Base-by-base conservation (phyloP, 2,329 filamentous ascomycete genomes). In the Phialophora expanda region DNA sequence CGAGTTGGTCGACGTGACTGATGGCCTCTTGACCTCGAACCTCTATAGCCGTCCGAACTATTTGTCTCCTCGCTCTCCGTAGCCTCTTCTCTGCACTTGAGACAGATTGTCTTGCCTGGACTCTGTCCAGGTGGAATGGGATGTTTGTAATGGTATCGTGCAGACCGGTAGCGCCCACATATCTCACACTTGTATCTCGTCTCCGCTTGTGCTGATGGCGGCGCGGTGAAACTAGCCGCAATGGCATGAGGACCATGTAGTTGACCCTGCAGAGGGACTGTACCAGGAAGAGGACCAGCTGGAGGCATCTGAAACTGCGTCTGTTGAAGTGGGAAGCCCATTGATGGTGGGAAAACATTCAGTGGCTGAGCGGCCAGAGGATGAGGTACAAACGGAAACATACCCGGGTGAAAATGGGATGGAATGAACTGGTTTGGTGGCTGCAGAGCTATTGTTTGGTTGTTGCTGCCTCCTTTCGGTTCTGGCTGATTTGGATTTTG, bases 151-250 rank as follows among this genome's bases (percentile, higher is more conserved):
- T 73, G 70, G 60, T 71, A 72, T 38, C 66, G 65, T 9, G 70
- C 56, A 34, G 71, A 73, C 46, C 71, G 59, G 38, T 67, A 71
- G 17, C 68, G 62, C n/a, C 71, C 70, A 50, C 71, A 73, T 26
- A 69, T 64, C 9, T 66, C 68, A 56, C 71, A 73, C 53, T 71
- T 72, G 64, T 71, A 70, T 63, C 66, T 70, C 62, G 65, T 50
- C 17, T 69, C 69, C 7, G 55, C 50, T 22, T 9, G 51, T 2
- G 59, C 20, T n/a, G 51, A 5, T 30, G 22, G 8, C 5, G 55
- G 22, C 11, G 38, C 51, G 11, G n/a, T 32, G 44, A 50, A 34
- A 56, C 22, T 41, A n/a, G 50, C 55, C 22, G 48, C n/a, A 22
- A 14, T 28, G 7, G 20, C 20, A 12, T 60, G 60, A 17, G 34